Evolutionary conservation across 495 filamentous ascomycete species (phyloP), one percentile per base, ranked within the genome.

Genomic region (Sphaerosporella brunnea): DNA sequence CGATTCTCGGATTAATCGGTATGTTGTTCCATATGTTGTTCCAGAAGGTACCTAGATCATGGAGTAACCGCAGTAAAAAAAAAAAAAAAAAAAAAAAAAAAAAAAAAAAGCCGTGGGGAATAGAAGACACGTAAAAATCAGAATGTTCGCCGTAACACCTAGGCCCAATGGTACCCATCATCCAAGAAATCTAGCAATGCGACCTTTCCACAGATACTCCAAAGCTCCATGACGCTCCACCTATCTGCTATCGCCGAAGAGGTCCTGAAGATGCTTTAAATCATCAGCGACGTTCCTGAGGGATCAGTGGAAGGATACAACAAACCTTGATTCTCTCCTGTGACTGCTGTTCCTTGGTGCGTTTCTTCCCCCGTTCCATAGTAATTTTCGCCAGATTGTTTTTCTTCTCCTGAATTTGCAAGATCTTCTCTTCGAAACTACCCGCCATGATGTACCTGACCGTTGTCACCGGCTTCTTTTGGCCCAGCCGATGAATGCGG

Each of bases 401-500:
- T 71, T 97, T 97, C 72, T 90, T 92, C 44, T 78, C 73, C 51
- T 93, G 87, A 42, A 97, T 65, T 48, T 79, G 70, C 2, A 92
- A 66, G 70, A 97, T 92, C 68, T 85, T 90, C 67, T 93, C 83
- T 64, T 97, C 90, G 45, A 97, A 92, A 55, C 82, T 93, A 48
- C 71, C 67, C 23, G 70, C 71, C 84, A 96, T 96, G 62, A 96
- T 77, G 62, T 79, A 96, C 28, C 85, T 74, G 11, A 78, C 74
- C 1, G 82, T 93, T 8, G 71, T 72, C 2, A 97, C 90, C 21
- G 77, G 71, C 5, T 88, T 71, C 55, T 72, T 88, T 66, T 97
- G 90, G 0, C 90, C 90, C 16, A 97, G 70, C 15, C 90, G 79
- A 60, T 97, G 90, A 20, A 97, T 80, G 36, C 90, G 82, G 56